Evolutionary conservation across 2,329 filamentous ascomycete genomes (phyloP).

Genomic region (Calonectria montana): DNA sequence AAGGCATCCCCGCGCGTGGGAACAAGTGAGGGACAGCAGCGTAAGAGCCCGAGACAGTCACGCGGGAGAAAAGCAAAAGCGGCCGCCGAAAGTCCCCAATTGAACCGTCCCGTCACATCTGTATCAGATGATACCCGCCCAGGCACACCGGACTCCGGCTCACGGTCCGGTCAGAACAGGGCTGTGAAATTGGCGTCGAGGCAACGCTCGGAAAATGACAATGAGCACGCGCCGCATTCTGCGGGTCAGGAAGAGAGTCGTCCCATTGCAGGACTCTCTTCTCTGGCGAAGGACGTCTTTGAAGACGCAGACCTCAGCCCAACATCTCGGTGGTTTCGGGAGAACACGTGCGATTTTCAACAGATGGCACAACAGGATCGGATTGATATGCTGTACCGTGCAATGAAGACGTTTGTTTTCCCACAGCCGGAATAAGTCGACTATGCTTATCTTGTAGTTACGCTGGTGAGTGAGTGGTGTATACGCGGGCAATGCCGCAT

Average conservation of each 20-base stretch:
- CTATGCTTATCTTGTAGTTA: background rate
- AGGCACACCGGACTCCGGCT: background rate
- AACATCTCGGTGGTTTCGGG: slow-evolving; percentile 8
- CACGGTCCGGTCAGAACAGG: background rate
- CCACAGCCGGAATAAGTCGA: background rate
- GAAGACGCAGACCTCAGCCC: background rate
- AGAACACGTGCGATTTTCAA: slow-evolving; percentile 18
- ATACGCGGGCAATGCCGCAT: background rate
- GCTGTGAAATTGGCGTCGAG: background rate
- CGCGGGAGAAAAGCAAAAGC: too few species aligned
- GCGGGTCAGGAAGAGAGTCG: background rate
- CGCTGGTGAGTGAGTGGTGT: background rate
- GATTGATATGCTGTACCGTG: slow-evolving; percentile 9
- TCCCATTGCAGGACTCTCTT: background rate
- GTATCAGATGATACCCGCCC: background rate
- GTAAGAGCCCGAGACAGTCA: background rate
- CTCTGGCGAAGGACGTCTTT: background rate
- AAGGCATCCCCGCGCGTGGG: too few species aligned
- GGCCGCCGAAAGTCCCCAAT: background rate
- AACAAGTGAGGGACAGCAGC: background rate
- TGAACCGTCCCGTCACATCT: too few species aligned
- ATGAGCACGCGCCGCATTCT: background rate
- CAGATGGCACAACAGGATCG: background rate
- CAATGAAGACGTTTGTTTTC: background rate
- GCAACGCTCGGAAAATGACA: background rate